Percentiles rank a stretch among this genome's conserved stretches.
phyloP scores from a whole-genome alignment of 768 basidiomycete species.

The Boletales sp. region DNA sequence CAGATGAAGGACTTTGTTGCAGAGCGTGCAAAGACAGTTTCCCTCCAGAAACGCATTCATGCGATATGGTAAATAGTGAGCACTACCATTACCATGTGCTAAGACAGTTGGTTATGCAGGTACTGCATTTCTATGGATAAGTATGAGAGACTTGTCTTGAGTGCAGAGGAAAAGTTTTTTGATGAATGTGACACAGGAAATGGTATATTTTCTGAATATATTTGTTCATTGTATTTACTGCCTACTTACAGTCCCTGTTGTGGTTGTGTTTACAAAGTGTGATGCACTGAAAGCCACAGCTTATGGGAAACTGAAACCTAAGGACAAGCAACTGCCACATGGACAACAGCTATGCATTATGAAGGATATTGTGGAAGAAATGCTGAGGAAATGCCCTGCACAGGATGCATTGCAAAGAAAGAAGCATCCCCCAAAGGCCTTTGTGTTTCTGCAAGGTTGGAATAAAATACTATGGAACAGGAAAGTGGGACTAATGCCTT shows the following conservation, averaged over 20 bases:
- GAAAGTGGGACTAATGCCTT: background rate
- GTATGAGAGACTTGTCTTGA: background rate
- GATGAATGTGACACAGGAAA: background rate
- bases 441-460: background rate
- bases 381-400: background rate
- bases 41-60: no score
- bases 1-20: no score
- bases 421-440: background rate
- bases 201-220: background rate
- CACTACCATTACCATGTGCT: no score
- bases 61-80: no score
- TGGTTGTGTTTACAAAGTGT: background rate
- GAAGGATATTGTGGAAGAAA: background rate
- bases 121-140: constrained; percentile 1
- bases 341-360: background rate
- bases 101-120: background rate
- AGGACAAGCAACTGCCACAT: background rate
- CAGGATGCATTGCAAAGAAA: background rate
- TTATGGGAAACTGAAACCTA: background rate
- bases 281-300: background rate
- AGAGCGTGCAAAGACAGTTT: no score
- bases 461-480: no score
- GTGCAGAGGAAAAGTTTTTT: background rate
- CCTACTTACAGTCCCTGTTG: background rate
- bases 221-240: background rate